A percentile compares a stretch with the other conserved stretches of the same genome.
phyloP scores from a whole-genome alignment of 768 basidiomycete species.

The Tricholoma hemisulphureum region DNA sequence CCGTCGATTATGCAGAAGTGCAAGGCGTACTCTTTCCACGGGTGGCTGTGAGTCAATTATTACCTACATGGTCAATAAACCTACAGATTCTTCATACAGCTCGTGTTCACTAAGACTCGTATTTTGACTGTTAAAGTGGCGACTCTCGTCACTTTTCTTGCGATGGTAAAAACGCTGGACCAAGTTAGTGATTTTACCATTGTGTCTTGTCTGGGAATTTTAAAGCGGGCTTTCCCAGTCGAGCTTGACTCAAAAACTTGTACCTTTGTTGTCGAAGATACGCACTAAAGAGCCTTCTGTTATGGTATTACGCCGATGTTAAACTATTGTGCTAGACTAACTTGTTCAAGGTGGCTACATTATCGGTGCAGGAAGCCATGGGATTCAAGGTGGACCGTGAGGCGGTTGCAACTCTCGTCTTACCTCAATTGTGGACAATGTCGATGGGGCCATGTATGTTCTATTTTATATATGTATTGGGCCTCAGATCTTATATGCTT shows the following conservation, averaged over 20 bases:
- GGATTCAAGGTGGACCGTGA: constrained; percentile 92
- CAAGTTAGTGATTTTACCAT: constrained; percentile 49
- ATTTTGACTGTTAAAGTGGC: constrained; percentile 90
- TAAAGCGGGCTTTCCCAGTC: constrained; percentile 39
- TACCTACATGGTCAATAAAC: not conserved
- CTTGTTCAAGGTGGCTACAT: constrained; percentile 69
- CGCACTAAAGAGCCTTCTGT: constrained; percentile 95
- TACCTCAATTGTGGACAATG: constrained; percentile 96
- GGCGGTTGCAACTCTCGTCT: constrained; percentile 83
- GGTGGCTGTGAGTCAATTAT: constrained; percentile 67
- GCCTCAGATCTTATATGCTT: constrained; percentile 1
- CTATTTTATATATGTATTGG: not conserved
- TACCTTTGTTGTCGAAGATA: constrained; percentile 91
- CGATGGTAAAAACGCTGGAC: constrained; percentile 88
- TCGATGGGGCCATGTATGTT: constrained; percentile 88
- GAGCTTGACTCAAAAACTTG: constrained; percentile 92
- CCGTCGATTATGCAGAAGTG: constrained; percentile 93
- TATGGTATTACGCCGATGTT: constrained; percentile 54
- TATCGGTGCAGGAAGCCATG: constrained; percentile 94
- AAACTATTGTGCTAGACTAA: not conserved
- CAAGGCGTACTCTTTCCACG: constrained; percentile 87
- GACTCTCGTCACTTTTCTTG: constrained; percentile 76
- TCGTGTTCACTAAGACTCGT: constrained; percentile 91
- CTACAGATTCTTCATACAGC: constrained; percentile 39
- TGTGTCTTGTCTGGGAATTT: not conserved